Evolutionary conservation across 441 rosid genomes (phyloP).

Genomic region (Capsella rubella): DNA sequence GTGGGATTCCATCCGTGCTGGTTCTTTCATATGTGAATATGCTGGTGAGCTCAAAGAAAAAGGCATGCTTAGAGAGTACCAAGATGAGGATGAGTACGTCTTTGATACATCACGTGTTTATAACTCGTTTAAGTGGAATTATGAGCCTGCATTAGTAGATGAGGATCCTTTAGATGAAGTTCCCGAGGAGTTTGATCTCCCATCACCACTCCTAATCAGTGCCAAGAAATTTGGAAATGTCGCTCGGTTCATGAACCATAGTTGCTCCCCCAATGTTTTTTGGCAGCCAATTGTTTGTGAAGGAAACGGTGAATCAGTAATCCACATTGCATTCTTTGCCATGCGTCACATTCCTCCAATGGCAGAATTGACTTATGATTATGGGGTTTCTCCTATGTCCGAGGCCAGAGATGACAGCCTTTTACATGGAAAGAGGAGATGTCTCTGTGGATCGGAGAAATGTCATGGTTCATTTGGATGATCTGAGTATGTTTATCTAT

Average conservation of each 20-base stretch:
- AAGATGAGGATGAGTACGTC: conserved; percentile 52
- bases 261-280: conserved; percentile 61
- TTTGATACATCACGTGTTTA: conserved; percentile 52
- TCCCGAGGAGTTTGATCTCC: conserved; percentile 44
- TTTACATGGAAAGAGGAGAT: conserved; percentile 51
- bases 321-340: conserved; percentile 61
- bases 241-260: conserved; percentile 69
- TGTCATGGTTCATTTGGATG: conserved; percentile 62
- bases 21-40: conserved; percentile 66
- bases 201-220: conserved; percentile 55
- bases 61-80: conserved; percentile 36
- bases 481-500: conserved; percentile 13
- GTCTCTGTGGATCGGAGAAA: conserved; percentile 64
- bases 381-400: conserved; percentile 47
- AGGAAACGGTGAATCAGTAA: conserved; percentile 43
- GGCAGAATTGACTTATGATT: conserved; percentile 62
- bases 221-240: conserved; percentile 59
- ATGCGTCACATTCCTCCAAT: conserved; percentile 60
- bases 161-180: conserved; percentile 43
- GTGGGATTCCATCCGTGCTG: conserved; percentile 63
- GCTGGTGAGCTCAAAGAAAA: conserved; percentile 57
- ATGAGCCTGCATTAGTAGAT: conserved; percentile 45
- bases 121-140: conserved; percentile 53
- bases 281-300: conserved; percentile 61
- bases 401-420: conserved; percentile 29